Evolutionary conservation across 768 basidiomycete species (phyloP), one percentile per base, ranked within the genome.

Genomic region (Psilocybe azurescens): DNA sequence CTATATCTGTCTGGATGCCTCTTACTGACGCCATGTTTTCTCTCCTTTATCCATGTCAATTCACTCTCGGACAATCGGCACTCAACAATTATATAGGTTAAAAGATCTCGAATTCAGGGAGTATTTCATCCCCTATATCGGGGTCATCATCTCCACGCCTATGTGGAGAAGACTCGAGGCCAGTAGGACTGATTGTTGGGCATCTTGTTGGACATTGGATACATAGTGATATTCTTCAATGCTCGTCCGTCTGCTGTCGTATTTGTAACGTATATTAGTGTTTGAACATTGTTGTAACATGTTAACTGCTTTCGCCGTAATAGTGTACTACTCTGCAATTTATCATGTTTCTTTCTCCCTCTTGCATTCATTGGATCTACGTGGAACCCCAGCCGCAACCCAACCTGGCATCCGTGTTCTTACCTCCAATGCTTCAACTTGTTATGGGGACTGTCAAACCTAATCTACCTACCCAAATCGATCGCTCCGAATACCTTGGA

Each of bases 131-230:
- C 59, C 62, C 32, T 63, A 11, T 59, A 58, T 52, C 54, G 53
- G n/a, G 64, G 64, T 16, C 56, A 60, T 30, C 65, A 66, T 46
- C 49, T 63, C 29, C 65, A 59, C 32, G 62, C 56, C 18, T 63
- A 56, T 50, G 61, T 54, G n/a, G 11, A 63, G 47, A 50, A 49
- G 38, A 60, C 24, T 24, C 24, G 33, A 44, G 41, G 14, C n/a
- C 14, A 44, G 10, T 44, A 44, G 41, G 41, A 44, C 11, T 44
- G 41, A 8, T 14, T 39, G 14, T 14, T 39, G 38, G 14, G 3
- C 38, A 39, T 39, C n/a, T 16, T n/a, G 11, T 44, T 11, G n/a
- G n/a, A 14, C 11, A 44, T 16, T 44, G 41, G 14, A 44, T 5
- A 44, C 41, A 5, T 39, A 39, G 14, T 44, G 5, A 44, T 13